phyloP scores from a whole-genome alignment of 805 yeast genomes.

The Candida golubevii region DNA sequence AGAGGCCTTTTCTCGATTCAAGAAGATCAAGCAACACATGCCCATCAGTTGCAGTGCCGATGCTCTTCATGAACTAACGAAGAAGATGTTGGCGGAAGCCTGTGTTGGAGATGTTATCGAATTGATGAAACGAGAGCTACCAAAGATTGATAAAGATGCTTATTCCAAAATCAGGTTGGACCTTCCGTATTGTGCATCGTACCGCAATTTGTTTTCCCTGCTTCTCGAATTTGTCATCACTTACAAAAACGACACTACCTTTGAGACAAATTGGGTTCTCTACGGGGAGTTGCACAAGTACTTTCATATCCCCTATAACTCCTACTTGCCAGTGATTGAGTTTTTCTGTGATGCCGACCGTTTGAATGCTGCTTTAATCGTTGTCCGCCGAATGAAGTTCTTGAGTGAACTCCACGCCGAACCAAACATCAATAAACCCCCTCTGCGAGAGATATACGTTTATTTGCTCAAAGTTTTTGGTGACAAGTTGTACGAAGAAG shows the following conservation, averaged over 20 bases:
- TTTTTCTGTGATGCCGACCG: constrained; percentile 51
- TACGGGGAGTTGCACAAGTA: constrained; percentile 54
- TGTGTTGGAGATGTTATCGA: constrained; percentile 41
- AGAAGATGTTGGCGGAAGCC: constrained; percentile 29
- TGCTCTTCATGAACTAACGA: constrained; percentile 26
- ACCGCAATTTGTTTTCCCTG: constrained; percentile 25
- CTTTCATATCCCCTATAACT: constrained; percentile 54
- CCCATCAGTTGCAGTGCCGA: constrained; percentile 24
- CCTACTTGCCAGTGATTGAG: constrained; percentile 55
- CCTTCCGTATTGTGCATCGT: constrained; percentile 22
- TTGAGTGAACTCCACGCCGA: constrained; percentile 49
- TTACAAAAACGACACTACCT: constrained; percentile 26
- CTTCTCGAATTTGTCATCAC: constrained; percentile 30
- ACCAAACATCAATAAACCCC: constrained; percentile 14
- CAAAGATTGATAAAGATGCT: constrained; percentile 29
- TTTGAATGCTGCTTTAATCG: constrained; percentile 57
- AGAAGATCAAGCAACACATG: constrained; percentile 35
- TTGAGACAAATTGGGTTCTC: constrained; percentile 53
- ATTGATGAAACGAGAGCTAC: constrained; percentile 38
- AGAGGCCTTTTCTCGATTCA: constrained; percentile 30
- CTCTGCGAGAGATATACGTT: constrained; percentile 47
- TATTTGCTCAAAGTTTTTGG: constrained; percentile 62
- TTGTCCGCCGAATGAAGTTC: constrained; percentile 58
- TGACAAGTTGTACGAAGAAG: constrained; percentile 53
- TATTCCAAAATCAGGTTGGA: constrained; percentile 24